These are phyloP conservation scores for Solanum hybrid DNA, from an alignment of 305 asterid species.

Conservation along the genomic window DNA sequence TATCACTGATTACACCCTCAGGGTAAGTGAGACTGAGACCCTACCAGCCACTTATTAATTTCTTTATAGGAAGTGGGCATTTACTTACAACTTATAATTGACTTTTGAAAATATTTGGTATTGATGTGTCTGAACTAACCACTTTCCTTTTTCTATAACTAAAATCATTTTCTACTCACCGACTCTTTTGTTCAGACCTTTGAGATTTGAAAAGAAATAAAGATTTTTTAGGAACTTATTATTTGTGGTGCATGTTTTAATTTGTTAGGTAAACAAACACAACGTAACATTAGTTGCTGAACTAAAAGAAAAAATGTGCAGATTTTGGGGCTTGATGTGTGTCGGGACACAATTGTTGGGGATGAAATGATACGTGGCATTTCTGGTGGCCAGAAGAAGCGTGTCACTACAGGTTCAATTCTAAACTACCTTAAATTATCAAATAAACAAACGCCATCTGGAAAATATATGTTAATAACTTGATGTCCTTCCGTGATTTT, in stretches of 20 bases:
- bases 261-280: background rate
- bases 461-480: background rate
- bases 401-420: slow-evolving; percentile 74
- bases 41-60: background rate
- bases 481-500: background rate
- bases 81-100: background rate
- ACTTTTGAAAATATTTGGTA: background rate
- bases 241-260: background rate
- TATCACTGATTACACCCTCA: slow-evolving; percentile 60
- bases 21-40: slow-evolving; percentile 28
- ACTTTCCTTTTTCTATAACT: background rate
- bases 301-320: slow-evolving; percentile 15
- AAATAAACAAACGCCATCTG: background rate
- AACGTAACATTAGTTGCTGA: background rate
- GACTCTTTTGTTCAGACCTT: background rate
- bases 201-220: background rate
- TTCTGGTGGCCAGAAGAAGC: slow-evolving; percentile 93
- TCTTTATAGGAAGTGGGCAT: background rate
- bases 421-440: background rate
- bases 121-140: background rate
- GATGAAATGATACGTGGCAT: slow-evolving; percentile 87
- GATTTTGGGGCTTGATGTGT: slow-evolving; percentile 84
- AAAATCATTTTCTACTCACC: background rate
- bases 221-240: background rate
- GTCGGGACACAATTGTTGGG: slow-evolving; percentile 80